Conservation (phyloP, 768 basidiomycete species). For the Tulasnella sp. region DNA sequence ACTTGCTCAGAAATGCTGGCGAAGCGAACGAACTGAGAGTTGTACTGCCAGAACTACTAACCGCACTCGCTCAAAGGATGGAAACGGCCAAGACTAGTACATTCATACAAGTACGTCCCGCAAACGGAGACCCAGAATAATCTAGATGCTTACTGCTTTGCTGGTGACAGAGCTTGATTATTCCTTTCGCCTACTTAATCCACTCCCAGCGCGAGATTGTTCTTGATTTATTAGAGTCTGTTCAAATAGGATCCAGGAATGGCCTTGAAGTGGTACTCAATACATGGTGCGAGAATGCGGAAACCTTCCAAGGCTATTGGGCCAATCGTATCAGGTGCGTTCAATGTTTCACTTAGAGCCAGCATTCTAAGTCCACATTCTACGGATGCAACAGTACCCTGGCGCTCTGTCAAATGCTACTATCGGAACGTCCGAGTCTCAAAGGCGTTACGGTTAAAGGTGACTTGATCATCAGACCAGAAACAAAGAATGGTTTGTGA, state of each 20-base stretch:
- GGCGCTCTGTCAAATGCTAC: conserved; percentile 63
- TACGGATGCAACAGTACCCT: conserved; percentile 57
- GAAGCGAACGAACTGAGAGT: conserved; percentile 49
- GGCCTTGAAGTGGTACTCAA: conserved; percentile 81
- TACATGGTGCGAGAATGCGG: conserved; percentile 90
- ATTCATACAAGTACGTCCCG: conserved; percentile 60
- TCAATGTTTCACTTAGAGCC: not conserved
- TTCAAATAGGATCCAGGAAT: conserved; percentile 39
- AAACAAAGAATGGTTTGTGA: conserved; percentile 65
- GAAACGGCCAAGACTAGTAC: conserved; percentile 75
- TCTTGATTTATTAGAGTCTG: conserved; percentile 60
- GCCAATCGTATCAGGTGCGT: conserved; percentile 56
- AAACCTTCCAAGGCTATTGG: conserved; percentile 94
- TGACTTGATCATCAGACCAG: conserved; percentile 72
- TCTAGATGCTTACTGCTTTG: not conserved
- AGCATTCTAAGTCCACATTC: not conserved
- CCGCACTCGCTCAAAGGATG: conserved; percentile 74
- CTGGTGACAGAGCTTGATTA: conserved; percentile 54
- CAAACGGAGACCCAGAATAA: not conserved
- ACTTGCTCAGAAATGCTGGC: conserved; percentile 74
- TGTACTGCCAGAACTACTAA: conserved; percentile 74
- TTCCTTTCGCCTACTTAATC: conserved; percentile 90
- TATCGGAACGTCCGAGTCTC: conserved; percentile 50
- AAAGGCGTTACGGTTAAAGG: conserved; percentile 71
- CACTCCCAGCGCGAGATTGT: conserved; percentile 74